Percentiles rank a stretch among this genome's conserved stretches.
These are phyloP conservation scores for Gastrolobium villosum DNA, from an alignment of 306 rosid species.

Conservation along the genomic window DNA sequence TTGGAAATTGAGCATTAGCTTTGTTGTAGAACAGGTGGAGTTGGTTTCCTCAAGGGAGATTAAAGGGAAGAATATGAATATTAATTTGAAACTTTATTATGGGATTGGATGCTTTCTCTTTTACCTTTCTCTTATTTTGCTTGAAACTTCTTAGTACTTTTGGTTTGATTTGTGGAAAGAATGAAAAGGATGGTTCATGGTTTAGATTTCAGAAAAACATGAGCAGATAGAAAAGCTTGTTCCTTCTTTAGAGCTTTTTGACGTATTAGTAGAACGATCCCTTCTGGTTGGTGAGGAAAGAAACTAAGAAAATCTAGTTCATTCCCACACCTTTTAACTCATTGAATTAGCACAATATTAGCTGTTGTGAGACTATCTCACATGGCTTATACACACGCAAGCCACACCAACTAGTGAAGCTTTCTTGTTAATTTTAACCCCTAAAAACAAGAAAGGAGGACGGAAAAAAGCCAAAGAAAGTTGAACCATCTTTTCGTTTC, in stretches of 20 bases:
- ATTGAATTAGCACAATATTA: slow-evolving; percentile 37
- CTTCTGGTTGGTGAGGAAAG: slow-evolving; percentile 50
- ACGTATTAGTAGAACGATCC: slow-evolving; percentile 45
- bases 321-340: slow-evolving; percentile 48
- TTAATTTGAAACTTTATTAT: not conserved
- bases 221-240: slow-evolving; percentile 50
- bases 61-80: slow-evolving; percentile 27
- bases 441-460: not conserved
- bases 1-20: no score
- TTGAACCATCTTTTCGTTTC: slow-evolving; percentile 56
- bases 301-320: slow-evolving; percentile 46
- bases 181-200: slow-evolving; percentile 35
- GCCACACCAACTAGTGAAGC: slow-evolving; percentile 45
- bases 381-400: slow-evolving; percentile 49
- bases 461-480: slow-evolving; percentile 28
- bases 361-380: slow-evolving; percentile 12
- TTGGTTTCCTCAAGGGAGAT: slow-evolving; percentile 47
- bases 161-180: slow-evolving; percentile 50
- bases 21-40: slow-evolving; percentile 40
- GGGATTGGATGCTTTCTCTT: slow-evolving; percentile 42
- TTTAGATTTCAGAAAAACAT: slow-evolving; percentile 51
- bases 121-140: slow-evolving; percentile 14
- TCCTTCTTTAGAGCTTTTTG: slow-evolving; percentile 55
- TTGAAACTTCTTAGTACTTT: slow-evolving; percentile 40
- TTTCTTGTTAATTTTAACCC: slow-evolving; percentile 27